Percentiles rank a stretch among this genome's conserved stretches.
phyloP scores from a whole-genome alignment of 192 early-diverging fungal species.

The Backusella tarrabulga region DNA sequence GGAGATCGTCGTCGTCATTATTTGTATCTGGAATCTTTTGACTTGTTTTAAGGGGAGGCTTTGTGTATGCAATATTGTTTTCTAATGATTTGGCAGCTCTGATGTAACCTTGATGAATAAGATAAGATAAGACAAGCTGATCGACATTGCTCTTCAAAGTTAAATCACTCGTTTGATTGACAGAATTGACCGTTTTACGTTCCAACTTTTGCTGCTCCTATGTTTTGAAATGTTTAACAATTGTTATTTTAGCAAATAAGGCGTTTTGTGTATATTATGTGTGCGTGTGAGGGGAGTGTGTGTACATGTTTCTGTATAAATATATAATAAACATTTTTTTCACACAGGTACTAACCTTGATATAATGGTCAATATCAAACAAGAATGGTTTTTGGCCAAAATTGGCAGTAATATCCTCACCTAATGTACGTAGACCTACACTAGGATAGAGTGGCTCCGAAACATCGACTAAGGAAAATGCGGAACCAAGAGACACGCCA shows the following conservation, averaged over 20 bases:
- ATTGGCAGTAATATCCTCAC: slow-evolving; percentile 75
- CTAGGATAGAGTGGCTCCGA: slow-evolving; percentile 57
- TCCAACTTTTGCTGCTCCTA: slow-evolving; percentile 1
- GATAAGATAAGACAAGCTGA: slow-evolving; percentile 71
- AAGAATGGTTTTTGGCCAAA: slow-evolving; percentile 72
- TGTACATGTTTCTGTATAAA: neutral
- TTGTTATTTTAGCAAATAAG: slow-evolving; percentile 23
- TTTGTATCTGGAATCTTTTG: too few species aligned
- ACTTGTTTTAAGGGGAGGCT: neutral
- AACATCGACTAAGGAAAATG: slow-evolving; percentile 44
- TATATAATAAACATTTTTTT: slow-evolving; percentile 6
- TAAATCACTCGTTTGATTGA: neutral
- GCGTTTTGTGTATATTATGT: neutral
- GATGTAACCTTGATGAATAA: slow-evolving; percentile 78
- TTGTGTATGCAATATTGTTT: slow-evolving; percentile 20
- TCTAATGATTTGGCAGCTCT: slow-evolving; percentile 72
- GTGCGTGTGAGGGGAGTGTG: neutral
- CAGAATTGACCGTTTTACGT: neutral
- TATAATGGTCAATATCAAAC: slow-evolving; percentile 71
- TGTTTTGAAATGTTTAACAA: neutral
- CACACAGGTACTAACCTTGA: slow-evolving; percentile 43
- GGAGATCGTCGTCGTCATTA: neutral
- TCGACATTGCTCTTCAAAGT: slow-evolving; percentile 29
- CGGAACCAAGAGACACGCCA: slow-evolving; percentile 67
- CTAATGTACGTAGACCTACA: slow-evolving; percentile 70